Evolutionary conservation across 116 monocot genomes (phyloP), one percentile per base, ranked within the genome.

Genomic region (Posidonia oceanica): DNA sequence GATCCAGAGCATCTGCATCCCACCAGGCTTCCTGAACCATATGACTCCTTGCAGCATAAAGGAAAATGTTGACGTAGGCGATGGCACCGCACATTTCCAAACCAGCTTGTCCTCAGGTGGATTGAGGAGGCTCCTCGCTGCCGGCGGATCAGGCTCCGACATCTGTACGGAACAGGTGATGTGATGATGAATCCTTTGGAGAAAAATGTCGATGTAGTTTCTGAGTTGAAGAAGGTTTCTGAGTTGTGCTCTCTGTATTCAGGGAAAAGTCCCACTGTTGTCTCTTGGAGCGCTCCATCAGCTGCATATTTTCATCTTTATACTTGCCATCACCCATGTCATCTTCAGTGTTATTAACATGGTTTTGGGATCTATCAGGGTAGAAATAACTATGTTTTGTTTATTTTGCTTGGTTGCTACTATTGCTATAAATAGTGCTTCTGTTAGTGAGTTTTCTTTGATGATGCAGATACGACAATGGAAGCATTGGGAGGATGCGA

Each of bases 231-330:
- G 29, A 29, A 29, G 29, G 14, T 15, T 69, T 17, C 15, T 38
- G 14, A 7, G 29, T 69, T 18, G 13, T 67, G 13, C 20, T 3
- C 44, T 64, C n/a, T 54, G 54, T 67, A 17, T 72, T 4, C 74
- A 94, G 94, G 91, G 88, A 36, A 91, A 88, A 53, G 80, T 84
- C 18, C 91, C 88, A 42, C 51, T 94, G 61, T 40, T 94, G 42
- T 94, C 94, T 54, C 20, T 86, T 10, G 78, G 84, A 70, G 94
- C 84, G 8, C 39, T 94, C 14, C 84, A 94, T 75, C 80, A 88
- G 64, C 61, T 94, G 74, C 94, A 94, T 44, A 84, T 94, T 41
- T 94, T 90, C 68, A 87, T 94, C 71, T 94, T 94, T 72, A 82
- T 80, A 52, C 75, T 94, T 21, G 91, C 91, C 36, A 40, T 88